Evolutionary conservation across 2,329 filamentous ascomycete genomes (phyloP).

Genomic region (Didymosphaeria variabile): DNA sequence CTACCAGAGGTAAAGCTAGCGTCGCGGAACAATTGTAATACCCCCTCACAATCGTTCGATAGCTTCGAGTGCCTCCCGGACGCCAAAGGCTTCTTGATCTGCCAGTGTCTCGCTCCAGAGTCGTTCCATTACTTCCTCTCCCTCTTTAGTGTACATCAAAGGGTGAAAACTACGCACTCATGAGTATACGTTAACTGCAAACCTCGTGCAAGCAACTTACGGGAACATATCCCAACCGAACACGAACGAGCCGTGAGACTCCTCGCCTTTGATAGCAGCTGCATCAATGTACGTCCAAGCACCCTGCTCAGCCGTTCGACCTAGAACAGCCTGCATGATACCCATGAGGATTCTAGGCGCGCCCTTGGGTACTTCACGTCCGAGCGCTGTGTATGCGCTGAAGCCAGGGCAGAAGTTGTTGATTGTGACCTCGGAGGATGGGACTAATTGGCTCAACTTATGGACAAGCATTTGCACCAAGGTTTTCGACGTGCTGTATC

Average conservation of each 20-base stretch:
- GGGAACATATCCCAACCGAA: constrained; percentile 53
- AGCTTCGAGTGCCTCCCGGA: constrained; percentile 1
- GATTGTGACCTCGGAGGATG: constrained; percentile 37
- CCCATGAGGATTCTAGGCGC: constrained; percentile 20
- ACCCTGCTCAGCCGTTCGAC: constrained; percentile 48
- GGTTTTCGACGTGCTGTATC: constrained; percentile 20
- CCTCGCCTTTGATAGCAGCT: constrained; percentile 54
- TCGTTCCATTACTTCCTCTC: constrained; percentile 3
- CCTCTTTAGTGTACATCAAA: constrained; percentile 15
- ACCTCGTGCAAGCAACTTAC: constrained; percentile 45
- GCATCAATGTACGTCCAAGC: constrained; percentile 60
- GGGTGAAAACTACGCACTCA: constrained; percentile 3
- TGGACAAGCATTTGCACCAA: constrained; percentile 18
- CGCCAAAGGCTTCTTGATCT: constrained; percentile 11
- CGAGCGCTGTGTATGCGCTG: constrained; percentile 54
- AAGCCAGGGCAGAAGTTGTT: constrained; percentile 59
- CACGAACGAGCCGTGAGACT: constrained; percentile 54
- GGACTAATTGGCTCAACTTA: constrained; percentile 21
- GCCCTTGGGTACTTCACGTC: constrained; percentile 15
- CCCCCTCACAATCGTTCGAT: neutral
- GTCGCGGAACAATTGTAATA: neutral
- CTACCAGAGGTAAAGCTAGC: neutral
- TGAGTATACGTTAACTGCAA: neutral
- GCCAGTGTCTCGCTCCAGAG: constrained; percentile 14
- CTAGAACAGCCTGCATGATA: constrained; percentile 32